These are phyloP conservation scores for Pseudevernia furfuracea DNA, from an alignment of 495 filamentous ascomycete genomes.

Conservation along the genomic window DNA sequence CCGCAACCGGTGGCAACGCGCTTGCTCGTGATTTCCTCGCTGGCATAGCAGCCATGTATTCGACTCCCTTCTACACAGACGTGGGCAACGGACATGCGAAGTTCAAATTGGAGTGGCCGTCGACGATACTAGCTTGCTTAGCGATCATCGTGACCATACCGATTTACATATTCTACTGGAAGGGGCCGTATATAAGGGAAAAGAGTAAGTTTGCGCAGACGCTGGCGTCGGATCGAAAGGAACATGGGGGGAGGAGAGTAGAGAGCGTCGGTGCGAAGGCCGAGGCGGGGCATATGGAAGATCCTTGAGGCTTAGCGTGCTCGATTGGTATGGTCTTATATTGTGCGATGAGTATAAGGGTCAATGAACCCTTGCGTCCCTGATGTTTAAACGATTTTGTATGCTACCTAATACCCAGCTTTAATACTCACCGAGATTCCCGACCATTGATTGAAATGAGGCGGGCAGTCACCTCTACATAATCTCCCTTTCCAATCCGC, in stretches of 20 bases:
- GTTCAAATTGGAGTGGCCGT: conserved; percentile 36
- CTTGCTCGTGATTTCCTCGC: conserved; percentile 43
- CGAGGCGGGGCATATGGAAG: conserved; percentile 10
- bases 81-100: conserved; percentile 26
- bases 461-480: too few species aligned
- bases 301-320: not conserved
- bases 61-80: conserved; percentile 38
- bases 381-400: too few species aligned
- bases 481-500: too few species aligned
- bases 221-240: conserved; percentile 15
- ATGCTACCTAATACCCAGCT: not conserved
- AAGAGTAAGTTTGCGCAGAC: conserved; percentile 42
- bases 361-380: not conserved
- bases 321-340: not conserved
- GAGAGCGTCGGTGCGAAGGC: not conserved
- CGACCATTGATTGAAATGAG: too few species aligned
- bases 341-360: not conserved
- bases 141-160: conserved; percentile 39
- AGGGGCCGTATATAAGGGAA: conserved; percentile 39
- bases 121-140: conserved; percentile 38
- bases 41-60: conserved; percentile 41
- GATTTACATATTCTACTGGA: conserved; percentile 45
- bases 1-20: conserved; percentile 67
- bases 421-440: too few species aligned
- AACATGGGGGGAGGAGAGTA: not conserved